phyloP scores from a whole-genome alignment of 1,284 basidiomycete genomes.

The Mycena sp. region DNA sequence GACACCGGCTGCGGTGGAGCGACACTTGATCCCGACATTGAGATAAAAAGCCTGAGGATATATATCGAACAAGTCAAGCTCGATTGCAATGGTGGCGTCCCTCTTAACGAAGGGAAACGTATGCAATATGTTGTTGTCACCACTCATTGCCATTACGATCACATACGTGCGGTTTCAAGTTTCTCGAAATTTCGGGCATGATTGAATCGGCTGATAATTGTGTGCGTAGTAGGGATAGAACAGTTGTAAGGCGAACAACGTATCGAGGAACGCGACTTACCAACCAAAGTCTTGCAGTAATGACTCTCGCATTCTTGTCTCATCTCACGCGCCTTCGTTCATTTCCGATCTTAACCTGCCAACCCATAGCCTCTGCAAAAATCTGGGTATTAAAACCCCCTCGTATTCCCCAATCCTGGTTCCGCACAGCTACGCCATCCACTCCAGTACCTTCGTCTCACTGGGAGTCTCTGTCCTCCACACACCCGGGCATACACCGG shows the following conservation, averaged over 20 bases:
- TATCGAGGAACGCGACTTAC: too few relatives aligned
- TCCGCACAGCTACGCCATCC: slow-evolving; percentile 47
- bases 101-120: slow-evolving; percentile 53
- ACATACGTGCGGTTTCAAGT: slow-evolving; percentile 54
- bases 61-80: slow-evolving; percentile 59
- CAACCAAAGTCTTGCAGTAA: not conserved
- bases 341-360: slow-evolving; percentile 46
- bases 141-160: slow-evolving; percentile 67
- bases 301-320: slow-evolving; percentile 58
- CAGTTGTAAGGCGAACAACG: slow-evolving; percentile 37
- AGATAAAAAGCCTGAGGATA: slow-evolving; percentile 54
- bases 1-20: slow-evolving; percentile 65
- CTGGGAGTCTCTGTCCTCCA: slow-evolving; percentile 56
- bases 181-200: not conserved
- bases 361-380: slow-evolving; percentile 57
- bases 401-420: slow-evolving; percentile 54
- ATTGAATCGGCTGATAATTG: not conserved
- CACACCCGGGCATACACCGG: slow-evolving; percentile 66
- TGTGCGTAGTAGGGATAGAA: slow-evolving; percentile 57
- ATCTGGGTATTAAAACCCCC: slow-evolving; percentile 51
- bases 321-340: slow-evolving; percentile 55
- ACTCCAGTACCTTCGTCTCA: slow-evolving; percentile 28
- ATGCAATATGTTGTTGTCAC: slow-evolving; percentile 57
- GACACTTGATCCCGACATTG: slow-evolving; percentile 49
- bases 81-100: slow-evolving; percentile 50